Conservation (phyloP, 2,329 filamentous ascomycete species). For the Fusarium liriodendri region DNA sequence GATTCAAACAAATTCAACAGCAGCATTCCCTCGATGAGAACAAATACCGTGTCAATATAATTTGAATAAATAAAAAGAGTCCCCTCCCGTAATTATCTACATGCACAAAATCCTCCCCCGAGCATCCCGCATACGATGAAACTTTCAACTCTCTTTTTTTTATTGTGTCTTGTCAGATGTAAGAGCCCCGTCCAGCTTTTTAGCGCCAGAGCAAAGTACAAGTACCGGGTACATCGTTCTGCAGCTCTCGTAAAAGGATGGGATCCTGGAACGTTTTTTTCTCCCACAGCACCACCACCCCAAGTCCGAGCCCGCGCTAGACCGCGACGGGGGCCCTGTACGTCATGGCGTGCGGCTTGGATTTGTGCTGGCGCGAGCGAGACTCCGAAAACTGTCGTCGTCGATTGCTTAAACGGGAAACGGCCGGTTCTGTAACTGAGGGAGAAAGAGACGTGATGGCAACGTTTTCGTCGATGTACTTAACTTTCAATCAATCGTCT, state of each 20-base stretch:
- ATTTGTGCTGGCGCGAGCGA: constrained; percentile 7
- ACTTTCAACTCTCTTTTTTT: not conserved
- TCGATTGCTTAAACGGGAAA: constrained; percentile 23
- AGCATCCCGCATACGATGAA: constrained; percentile 9
- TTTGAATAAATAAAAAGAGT: not conserved
- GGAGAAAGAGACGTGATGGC: not conserved
- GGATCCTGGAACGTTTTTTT: constrained; percentile 11
- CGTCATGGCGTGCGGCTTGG: constrained; percentile 40
- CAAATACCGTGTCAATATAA: not conserved
- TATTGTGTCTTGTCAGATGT: not conserved
- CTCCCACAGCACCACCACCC: too few relatives aligned
- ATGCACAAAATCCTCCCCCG: not conserved
- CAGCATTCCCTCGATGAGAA: not conserved
- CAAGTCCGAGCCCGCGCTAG: constrained; percentile 16
- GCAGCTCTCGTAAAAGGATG: constrained; percentile 33
- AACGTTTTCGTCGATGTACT: not conserved
- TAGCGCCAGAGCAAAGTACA: constrained; percentile 12
- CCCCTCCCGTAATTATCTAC: not conserved
- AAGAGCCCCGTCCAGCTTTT: not conserved
- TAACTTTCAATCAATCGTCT: not conserved
- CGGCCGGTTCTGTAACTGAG: not conserved
- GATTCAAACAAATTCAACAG: not conserved
- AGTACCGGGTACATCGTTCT: constrained; percentile 28
- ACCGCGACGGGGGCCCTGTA: constrained; percentile 21
- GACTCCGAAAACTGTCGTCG: constrained; percentile 16